These are phyloP conservation scores for Anisodus tanguticus DNA, from an alignment of 257 asterid genomes.

Conservation along the genomic window DNA sequence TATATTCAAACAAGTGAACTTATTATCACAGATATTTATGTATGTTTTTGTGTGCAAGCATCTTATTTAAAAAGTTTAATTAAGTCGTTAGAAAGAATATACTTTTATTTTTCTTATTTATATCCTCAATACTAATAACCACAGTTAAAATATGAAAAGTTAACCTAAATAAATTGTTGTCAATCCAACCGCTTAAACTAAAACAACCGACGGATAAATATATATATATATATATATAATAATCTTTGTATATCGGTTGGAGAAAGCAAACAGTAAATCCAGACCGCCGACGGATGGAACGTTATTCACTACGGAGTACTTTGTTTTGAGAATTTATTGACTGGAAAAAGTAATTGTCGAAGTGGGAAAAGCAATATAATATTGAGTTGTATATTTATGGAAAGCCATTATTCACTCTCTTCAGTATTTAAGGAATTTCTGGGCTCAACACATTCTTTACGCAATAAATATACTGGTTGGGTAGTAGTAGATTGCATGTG, in stretches of 20 bases:
- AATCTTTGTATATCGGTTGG: no score
- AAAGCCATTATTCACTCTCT: constrained; percentile 9
- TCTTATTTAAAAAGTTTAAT: neutral
- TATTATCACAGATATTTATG: neutral
- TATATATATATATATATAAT: no score
- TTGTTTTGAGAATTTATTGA: neutral
- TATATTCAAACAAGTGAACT: neutral
- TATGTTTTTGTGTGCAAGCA: neutral
- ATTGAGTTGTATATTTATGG: constrained; percentile 10
- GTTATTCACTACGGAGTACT: neutral
- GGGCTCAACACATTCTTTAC: constrained; percentile 23
- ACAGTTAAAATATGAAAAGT: no score
- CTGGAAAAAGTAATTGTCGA: neutral
- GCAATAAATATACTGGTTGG: constrained; percentile 8
- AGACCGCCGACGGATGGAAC: neutral
- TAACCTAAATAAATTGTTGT: no score
- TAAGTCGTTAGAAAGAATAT: neutral
- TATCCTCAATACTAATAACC: neutral
- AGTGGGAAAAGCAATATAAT: neutral
- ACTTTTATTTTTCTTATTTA: neutral
- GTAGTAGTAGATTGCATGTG: constrained; percentile 19
- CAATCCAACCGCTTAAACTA: no score
- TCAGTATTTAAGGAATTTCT: constrained; percentile 1
- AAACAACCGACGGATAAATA: no score
- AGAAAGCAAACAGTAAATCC: no score